Conservation (phyloP, 495 filamentous ascomycete genomes). For the Aspergillus carlsbadensis region DNA sequence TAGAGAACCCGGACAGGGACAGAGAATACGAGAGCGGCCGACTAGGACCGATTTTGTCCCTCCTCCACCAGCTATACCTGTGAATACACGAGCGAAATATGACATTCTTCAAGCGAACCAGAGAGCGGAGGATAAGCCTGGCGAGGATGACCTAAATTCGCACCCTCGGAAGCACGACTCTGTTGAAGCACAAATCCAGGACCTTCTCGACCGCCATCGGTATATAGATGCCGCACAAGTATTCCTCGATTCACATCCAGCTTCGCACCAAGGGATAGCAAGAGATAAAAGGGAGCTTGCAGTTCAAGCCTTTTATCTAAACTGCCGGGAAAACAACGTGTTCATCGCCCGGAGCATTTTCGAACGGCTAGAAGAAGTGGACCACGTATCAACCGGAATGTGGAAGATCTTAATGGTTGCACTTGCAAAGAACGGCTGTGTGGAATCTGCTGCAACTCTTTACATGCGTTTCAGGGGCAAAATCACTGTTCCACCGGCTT, state of each 20-base stretch:
- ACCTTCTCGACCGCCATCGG: conserved; percentile 19
- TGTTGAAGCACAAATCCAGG: conserved; percentile 12
- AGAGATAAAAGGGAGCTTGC: conserved; percentile 31
- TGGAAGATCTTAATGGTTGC: conserved; percentile 42
- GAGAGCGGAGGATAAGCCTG: background rate
- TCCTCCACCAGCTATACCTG: background rate
- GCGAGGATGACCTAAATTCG: background rate
- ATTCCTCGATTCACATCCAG: conserved; percentile 31
- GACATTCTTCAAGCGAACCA: background rate
- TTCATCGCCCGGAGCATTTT: conserved; percentile 42
- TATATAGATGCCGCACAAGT: conserved; percentile 43
- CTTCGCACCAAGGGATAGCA: conserved; percentile 23
- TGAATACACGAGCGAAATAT: background rate
- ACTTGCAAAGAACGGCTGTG: conserved; percentile 38
- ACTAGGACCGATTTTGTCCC: background rate
- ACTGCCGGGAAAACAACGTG: conserved; percentile 40
- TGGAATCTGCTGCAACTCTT: conserved; percentile 39
- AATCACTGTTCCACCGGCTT: conserved; percentile 27
- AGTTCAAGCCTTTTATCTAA: conserved; percentile 33
- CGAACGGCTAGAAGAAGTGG: conserved; percentile 35
- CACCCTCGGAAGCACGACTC: background rate
- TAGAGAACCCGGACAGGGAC: background rate
- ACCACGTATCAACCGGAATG: conserved; percentile 31
- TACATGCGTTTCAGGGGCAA: conserved; percentile 31
- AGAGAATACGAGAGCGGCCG: background rate